Evolutionary conservation across 139 green algal genomes (phyloP), one percentile per base, ranked within the genome.

Genomic region (Picochlorum sp.): DNA sequence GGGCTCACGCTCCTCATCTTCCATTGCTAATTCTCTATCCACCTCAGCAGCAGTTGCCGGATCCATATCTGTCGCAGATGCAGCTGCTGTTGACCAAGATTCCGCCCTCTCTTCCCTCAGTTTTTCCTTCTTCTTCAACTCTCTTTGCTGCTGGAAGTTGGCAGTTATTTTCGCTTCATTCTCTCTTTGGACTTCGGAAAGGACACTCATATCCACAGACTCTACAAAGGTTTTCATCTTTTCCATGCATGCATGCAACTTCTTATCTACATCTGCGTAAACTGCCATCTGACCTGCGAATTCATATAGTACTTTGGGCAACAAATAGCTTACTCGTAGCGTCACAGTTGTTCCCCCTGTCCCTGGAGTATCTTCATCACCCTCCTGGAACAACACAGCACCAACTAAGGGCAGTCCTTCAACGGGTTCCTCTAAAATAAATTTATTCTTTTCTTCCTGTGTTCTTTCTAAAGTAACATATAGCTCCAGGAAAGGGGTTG

Each of bases 401-500:
- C 33, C 60, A 22, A 74, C 60, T 14, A 74, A 14, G 16, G 67
- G 67, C 9, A 41, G 24, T 25, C 67, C 67, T 20, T 69, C 67
- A 14, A 61, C 44, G 0, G 67, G 67, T 43, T 74, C 67, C 44
- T 74, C 67, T 8, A 74, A 4, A 31, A 74, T 69, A 44, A 55
- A 68, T 52, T 65, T 65, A 58, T 69, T 61, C 20, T 14, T 16
- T 53, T 74, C 60, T 6, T 55, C 37, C 28, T 67, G 14, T 1
- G 67, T 74, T 14, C 67, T 40, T 24, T 57, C 25, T 33, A 74
- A 55, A 13, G 67, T 67, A 5, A 61, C 44, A 45, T 65, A 74
- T n/a, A 74, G 44, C 59, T 74, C 60, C 54, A 74, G 50, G 50
- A 56, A 69, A n/a, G 67, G 67, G 3, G 67, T 74, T 37, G 50